These are phyloP conservation scores for Pichia sp. DNA, from an alignment of 1,139 yeast genomes.

Conservation along the genomic window DNA sequence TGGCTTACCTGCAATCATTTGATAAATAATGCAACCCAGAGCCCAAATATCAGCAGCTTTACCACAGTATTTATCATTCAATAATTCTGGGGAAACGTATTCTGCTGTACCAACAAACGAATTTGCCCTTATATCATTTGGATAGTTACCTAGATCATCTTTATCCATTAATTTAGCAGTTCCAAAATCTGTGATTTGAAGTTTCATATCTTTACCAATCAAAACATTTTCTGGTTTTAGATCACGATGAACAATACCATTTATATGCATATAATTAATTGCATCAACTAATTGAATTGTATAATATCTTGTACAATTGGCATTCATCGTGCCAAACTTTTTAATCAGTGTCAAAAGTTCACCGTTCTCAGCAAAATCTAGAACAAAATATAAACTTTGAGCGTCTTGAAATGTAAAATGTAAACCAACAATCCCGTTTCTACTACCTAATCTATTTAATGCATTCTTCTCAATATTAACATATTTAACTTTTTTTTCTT, in stretches of 20 bases:
- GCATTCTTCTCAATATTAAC: conserved; percentile 76
- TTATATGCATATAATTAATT: conserved; percentile 69
- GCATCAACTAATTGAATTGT: conserved; percentile 81
- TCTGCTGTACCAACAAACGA: conserved; percentile 75
- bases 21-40: conserved; percentile 86
- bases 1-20: conserved; percentile 89
- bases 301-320: conserved; percentile 45
- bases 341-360: conserved; percentile 60
- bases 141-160: conserved; percentile 43
- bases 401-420: conserved; percentile 79
- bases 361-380: conserved; percentile 78
- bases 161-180: conserved; percentile 75
- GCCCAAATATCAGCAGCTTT: conserved; percentile 95
- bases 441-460: conserved; percentile 60
- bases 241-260: conserved; percentile 90
- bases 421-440: conserved; percentile 63
- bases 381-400: conserved; percentile 59
- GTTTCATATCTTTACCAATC: conserved; percentile 70
- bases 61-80: conserved; percentile 78
- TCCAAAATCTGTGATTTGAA: conserved; percentile 96
- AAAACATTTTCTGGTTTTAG: conserved; percentile 90
- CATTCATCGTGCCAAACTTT: conserved; percentile 50
- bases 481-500: conserved; percentile 72
- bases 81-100: conserved; percentile 88
- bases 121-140: conserved; percentile 60